phyloP scores from a whole-genome alignment of 1,139 yeast species.

The Taphrina populina region DNA sequence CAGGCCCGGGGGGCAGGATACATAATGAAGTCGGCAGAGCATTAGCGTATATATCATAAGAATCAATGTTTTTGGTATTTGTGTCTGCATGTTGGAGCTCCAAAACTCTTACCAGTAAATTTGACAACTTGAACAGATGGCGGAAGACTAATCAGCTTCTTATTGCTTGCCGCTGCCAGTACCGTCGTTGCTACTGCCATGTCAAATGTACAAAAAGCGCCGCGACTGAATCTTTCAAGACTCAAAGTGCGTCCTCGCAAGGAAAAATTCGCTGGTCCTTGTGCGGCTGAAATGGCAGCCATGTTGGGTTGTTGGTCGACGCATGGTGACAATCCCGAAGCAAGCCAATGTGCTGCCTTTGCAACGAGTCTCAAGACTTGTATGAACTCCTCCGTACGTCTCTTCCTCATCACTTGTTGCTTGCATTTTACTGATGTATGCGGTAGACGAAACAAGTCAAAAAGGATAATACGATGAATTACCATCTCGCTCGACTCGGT shows the following conservation, averaged over 20 bases:
- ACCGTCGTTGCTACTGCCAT: too few species aligned
- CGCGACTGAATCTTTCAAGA: conserved; percentile 29
- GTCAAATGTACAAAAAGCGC: conserved; percentile 28
- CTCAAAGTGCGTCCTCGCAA: conserved; percentile 34
- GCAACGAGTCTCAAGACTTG: conserved; percentile 34
- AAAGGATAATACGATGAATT: conserved; percentile 35
- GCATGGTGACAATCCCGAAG: conserved; percentile 35
- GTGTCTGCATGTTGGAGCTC: too few species aligned
- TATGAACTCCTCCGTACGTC: conserved; percentile 33
- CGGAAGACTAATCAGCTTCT: too few species aligned
- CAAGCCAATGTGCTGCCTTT: conserved; percentile 33
- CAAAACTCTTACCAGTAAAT: too few species aligned
- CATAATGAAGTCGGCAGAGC: too few species aligned
- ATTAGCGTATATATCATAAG: too few species aligned
- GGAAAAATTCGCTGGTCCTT: conserved; percentile 34
- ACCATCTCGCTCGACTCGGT: conserved; percentile 36
- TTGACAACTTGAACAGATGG: too few species aligned
- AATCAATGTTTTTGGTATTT: too few species aligned
- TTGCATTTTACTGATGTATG: neutral
- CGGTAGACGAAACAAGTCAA: conserved; percentile 20
- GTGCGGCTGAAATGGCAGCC: conserved; percentile 37
- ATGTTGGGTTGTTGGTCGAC: conserved; percentile 37
- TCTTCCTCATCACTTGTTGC: neutral
- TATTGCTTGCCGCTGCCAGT: too few species aligned
- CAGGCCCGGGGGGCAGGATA: too few species aligned